Conservation (phyloP, 2,329 filamentous ascomycete genomes). For the Xylariaceae sp. region DNA sequence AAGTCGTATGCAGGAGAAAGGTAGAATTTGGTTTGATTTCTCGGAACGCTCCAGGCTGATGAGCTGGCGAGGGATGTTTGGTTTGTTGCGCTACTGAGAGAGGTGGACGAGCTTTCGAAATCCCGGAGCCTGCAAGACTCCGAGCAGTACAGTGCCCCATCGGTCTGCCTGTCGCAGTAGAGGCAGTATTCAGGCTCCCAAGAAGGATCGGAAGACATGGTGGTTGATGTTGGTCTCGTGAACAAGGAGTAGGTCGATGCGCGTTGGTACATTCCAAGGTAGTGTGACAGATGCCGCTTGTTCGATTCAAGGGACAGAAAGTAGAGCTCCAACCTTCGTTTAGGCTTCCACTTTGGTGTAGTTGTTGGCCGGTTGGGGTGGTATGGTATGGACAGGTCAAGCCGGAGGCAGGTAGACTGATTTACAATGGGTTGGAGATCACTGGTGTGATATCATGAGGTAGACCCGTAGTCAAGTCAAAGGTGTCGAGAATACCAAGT, state of each 20-base stretch:
- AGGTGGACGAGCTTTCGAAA: slow-evolving; percentile 62
- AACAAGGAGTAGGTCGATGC: slow-evolving; percentile 14
- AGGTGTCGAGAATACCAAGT: slow-evolving; percentile 3
- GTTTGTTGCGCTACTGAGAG: slow-evolving; percentile 52
- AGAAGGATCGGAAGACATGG: slow-evolving; percentile 49
- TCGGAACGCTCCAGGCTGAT: slow-evolving; percentile 41
- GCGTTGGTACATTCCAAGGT: slow-evolving; percentile 17
- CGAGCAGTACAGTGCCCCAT: slow-evolving; percentile 81
- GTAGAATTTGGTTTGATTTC: slow-evolving; percentile 50
- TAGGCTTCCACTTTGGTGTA: slow-evolving; percentile 3
- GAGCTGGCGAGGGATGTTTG: slow-evolving; percentile 49
- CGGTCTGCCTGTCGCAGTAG: slow-evolving; percentile 84
- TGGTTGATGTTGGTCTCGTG: slow-evolving; percentile 20
- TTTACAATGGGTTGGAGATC: no score
- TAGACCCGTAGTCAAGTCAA: neutral
- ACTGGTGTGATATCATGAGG: no score
- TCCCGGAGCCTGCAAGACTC: slow-evolving; percentile 86
- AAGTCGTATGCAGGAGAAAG: slow-evolving; percentile 75
- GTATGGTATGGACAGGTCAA: neutral
- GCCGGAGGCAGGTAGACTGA: slow-evolving; percentile 1
- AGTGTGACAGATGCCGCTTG: neutral
- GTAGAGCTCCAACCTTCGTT: no score
- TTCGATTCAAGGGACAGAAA: no score
- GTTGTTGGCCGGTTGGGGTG: neutral
- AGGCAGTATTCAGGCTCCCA: slow-evolving; percentile 94